Evolutionary conservation across 495 filamentous ascomycete genomes (phyloP), one percentile per base, ranked within the genome.

Genomic region (Astrothelium subdiscretum): DNA sequence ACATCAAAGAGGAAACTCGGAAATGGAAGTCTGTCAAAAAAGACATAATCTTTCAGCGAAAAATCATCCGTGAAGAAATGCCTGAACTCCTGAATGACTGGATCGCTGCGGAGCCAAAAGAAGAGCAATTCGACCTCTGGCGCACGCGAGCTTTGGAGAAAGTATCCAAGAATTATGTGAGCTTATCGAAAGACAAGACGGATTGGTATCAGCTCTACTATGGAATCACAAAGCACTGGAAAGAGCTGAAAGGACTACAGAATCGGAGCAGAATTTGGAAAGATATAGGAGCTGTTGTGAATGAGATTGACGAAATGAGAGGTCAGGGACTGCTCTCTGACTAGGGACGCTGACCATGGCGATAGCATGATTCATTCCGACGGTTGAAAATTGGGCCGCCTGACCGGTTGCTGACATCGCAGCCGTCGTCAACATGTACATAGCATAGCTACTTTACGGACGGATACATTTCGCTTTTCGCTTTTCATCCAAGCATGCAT

Each of bases 261-360:
- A 74, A 74, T 54, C 52, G 71, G n/a, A 32, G 59, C 24, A 31
- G 71, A 52, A 73, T 74, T 20, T 74, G 71, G 69, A 35, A 48
- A 24, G 71, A 70, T 63, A 52, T 69, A 26, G 62, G 66, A 4
- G 63, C 67, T 31, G 61, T 73, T 62, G 31, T 68, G n/a, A 82
- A 86, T 15, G 6, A 38, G 15, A 38, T 38, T 15, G 15, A 6
- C 5, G 35, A 38, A 15, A 6, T 6, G 35, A 38, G 35, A 38
- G 35, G 15, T 6, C 35, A 15, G 15, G 35, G 35, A 38, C 6
- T 6, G 35, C n/a, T 6, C 35, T 6, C 6, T 38, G 6, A 38
- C 15, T 38, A 6, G 15, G 35, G 6, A 38, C 5, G 35, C 35
- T 38, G 35, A 38, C 35, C 6, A 38, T 6, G 35, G 35, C 5